These are phyloP conservation scores for Talaromyces funiculosus DNA, from an alignment of 2,329 filamentous ascomycete species.

Conservation along the genomic window DNA sequence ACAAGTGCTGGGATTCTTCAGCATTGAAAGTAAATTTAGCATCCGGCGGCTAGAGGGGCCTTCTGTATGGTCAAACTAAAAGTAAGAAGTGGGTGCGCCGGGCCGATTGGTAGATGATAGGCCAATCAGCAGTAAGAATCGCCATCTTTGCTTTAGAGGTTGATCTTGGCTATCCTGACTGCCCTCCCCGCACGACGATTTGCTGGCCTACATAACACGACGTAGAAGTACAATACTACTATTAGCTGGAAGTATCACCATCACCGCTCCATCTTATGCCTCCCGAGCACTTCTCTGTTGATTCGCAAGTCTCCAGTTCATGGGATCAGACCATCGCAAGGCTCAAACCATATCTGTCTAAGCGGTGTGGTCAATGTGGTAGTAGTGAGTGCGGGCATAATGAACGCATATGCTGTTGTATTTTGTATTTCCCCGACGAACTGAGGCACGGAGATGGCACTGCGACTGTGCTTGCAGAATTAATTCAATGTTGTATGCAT, in stretches of 20 bases:
- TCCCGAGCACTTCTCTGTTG: not conserved
- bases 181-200: not conserved
- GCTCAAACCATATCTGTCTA: not conserved
- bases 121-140: not conserved
- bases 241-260: not conserved
- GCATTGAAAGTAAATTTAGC: not conserved
- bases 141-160: not conserved
- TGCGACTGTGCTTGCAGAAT: not conserved
- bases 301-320: not conserved
- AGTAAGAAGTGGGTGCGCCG: not conserved
- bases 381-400: not conserved
- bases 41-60: not conserved
- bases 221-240: too few relatives aligned
- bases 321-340: not conserved
- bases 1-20: slow-evolving; percentile 1
- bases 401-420: not conserved
- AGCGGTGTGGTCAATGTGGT: not conserved
- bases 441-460: too few relatives aligned
- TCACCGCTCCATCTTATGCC: not conserved
- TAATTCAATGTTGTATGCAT: not conserved
- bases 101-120: not conserved
- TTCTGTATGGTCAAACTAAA: not conserved
- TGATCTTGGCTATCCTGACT: not conserved
- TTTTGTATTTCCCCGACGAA: too few relatives aligned
- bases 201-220: too few relatives aligned